Base-by-base conservation (phyloP, 2,329 filamentous ascomycete species). In the Sclerotinia nivalis region DNA sequence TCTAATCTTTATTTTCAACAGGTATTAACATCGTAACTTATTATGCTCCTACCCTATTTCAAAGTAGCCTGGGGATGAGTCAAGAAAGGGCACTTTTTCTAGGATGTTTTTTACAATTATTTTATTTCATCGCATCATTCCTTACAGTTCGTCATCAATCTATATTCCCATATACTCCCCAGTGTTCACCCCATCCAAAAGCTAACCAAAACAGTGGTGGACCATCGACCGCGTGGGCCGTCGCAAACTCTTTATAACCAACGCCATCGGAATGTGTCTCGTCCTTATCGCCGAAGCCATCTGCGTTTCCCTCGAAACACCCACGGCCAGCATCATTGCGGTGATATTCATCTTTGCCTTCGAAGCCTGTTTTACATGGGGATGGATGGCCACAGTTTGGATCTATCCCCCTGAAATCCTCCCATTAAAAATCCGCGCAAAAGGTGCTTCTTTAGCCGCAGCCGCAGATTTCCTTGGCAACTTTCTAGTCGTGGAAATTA, bases 131-230 rank as follows among this genome's bases (percentile, higher is more conserved):
- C 15, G 52, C 52, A 22, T 37, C 31, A 56, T 56, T 56, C 31
- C 31, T 56, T 34, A 56, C 31, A 13, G 31, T 37, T 56, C 20
- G 31, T 56, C 20, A 31, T 37, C 31, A 18, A 13, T 43, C 40
- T 18, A 43, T 4, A 43, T 43, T 6, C 40, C 40, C 40, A 43
- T 43, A 43, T 43, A 18, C 40, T 43, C 15, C 13, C 15, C 40
- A 18, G 6, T 43, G 40, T 43, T 12, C 31, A 4, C 31, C 18
- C 52, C 52, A 22, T 22, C 78, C 85, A 6, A 79, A 80, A 0
- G 40, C 79, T 82, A 68, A 75, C 74, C 40, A 75, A 80, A 1
- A 78, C 74, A 75, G 7, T 74, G 81, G 64, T 70, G 50, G 50
- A 67, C 74, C n/a, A 67, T 70, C 18, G 60, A 66, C 20, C 54